These are phyloP conservation scores for Ajuga chamaepitys DNA, from an alignment of 257 asterid genomes.

Conservation along the genomic window DNA sequence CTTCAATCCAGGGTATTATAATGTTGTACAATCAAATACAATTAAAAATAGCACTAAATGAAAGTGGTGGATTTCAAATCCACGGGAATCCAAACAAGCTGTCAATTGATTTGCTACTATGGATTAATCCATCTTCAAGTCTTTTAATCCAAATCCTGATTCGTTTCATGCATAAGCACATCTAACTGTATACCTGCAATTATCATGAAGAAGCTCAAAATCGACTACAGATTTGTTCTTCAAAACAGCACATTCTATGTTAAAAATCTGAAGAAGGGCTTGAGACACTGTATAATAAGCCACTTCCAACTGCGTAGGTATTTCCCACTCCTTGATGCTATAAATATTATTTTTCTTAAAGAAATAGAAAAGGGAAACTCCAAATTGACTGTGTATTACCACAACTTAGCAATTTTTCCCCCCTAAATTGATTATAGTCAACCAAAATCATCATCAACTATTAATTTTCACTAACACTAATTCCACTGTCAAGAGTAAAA, in stretches of 20 bases:
- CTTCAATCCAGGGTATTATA: background rate
- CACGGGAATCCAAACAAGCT: background rate
- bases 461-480: background rate
- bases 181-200: background rate
- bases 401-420: background rate
- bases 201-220: background rate
- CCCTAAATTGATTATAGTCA: background rate
- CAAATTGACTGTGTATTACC: background rate
- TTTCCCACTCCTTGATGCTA: background rate
- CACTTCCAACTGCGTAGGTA: background rate
- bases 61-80: too few relatives aligned
- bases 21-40: background rate
- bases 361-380: background rate
- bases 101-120: too few relatives aligned
- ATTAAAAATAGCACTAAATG: background rate
- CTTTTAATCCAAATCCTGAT: constrained; percentile 5
- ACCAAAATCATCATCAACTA: background rate
- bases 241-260: background rate
- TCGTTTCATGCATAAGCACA: background rate
- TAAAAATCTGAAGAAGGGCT: background rate
- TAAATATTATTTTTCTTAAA: background rate
- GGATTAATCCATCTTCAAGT: too few relatives aligned
- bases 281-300: background rate
- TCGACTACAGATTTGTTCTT: background rate
- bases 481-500: background rate